Evolutionary conservation across 345 rosid genomes (phyloP), one percentile per base, ranked within the genome.

Genomic region (Melaleuca quinquenervia): DNA sequence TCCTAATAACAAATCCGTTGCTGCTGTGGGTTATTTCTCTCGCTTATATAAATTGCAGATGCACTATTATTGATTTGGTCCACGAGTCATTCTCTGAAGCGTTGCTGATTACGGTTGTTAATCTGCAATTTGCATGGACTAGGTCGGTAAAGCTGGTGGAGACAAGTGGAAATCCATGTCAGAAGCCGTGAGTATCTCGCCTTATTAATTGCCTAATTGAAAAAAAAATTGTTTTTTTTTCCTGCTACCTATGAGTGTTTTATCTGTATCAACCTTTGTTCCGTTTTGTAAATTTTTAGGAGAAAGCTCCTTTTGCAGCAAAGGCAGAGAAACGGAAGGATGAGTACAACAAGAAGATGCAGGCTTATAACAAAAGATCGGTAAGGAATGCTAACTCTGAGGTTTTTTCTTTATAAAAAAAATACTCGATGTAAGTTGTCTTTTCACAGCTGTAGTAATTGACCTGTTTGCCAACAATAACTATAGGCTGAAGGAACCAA

Each of bases 91-190:
- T 70, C 48, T 70, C 48, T 1, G 48, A 18, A 70, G 48, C 48
- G 36, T 70, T 70, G 48, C 80, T 70, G 80, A 70, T 70, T 70
- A 36, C 11, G 48, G 80, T 70, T 70, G 48, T 36, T 11, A 54
- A 51, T 83, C 58, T 83, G 84, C 45, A 21, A 21, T 51, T 27
- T 62, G 29, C 14, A 50, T 58, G 29, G 26, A 48, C 88, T 85
- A 96, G 98, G 98, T 95, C 44, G 96, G 96, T 6, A 96, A 95
- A 84, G 98, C 98, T 84, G 96, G 93, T 45, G 98, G 98, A 82
- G 93, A 84, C 48, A 93, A 92, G 78, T 96, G 98, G 98, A 96
- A 95, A 88, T 86, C 93, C 6, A 36, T 96, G 94, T 87, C 91
- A 20, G 95, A 90, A 0, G 94, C 90, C 51, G 98, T 94, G 85